Percentiles rank a stretch among this genome's conserved stretches.
These are phyloP conservation scores for Dothideomycetidae sp. DNA, from an alignment of 2,329 filamentous ascomycete species.

Conservation along the genomic window DNA sequence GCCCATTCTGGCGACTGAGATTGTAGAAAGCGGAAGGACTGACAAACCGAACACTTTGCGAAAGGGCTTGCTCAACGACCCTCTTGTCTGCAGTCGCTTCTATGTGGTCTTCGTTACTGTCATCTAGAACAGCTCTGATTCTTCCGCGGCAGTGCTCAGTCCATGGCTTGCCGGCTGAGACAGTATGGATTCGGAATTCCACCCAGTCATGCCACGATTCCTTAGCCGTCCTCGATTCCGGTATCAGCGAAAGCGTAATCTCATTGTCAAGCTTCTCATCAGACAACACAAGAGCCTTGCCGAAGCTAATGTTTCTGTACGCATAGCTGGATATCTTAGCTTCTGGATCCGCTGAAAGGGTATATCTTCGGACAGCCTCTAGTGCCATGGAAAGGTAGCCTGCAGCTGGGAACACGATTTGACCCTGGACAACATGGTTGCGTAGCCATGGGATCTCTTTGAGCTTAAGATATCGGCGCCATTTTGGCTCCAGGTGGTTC, in stretches of 20 bases:
- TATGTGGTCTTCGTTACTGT: neutral
- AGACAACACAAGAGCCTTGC: conserved; percentile 13
- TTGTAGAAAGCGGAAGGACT: neutral
- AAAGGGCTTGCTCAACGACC: neutral
- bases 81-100: neutral
- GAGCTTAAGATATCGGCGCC: conserved; percentile 12
- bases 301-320: conserved; percentile 13
- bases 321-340: neutral
- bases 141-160: neutral
- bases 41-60: neutral
- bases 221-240: neutral
- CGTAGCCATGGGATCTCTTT: conserved; percentile 12
- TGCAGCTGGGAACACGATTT: conserved; percentile 13
- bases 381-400: conserved; percentile 12
- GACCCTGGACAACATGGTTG: conserved; percentile 11
- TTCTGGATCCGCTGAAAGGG: conserved; percentile 1
- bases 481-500: conserved; percentile 7
- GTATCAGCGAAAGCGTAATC: conserved; percentile 8
- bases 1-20: neutral
- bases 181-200: neutral
- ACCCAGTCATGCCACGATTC: neutral
- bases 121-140: neutral
- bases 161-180: neutral
- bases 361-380: conserved; percentile 10
- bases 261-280: conserved; percentile 12